phyloP scores from a whole-genome alignment of 129 eudicot genomes.

The Saposhnikovia divaricata region DNA sequence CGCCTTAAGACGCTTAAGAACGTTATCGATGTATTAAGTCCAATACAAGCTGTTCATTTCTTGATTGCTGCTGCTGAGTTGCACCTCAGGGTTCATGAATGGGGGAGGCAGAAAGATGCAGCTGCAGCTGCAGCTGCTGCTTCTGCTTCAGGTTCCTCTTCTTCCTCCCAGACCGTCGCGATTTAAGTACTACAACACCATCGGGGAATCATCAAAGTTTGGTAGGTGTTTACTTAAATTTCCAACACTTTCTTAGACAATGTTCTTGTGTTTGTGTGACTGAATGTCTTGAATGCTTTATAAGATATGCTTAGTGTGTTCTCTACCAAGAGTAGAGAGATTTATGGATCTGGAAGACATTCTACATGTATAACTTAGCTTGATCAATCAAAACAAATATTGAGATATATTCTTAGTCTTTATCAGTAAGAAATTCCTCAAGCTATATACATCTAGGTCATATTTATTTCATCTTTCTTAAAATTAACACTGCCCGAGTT shows the following conservation, averaged over 20 bases:
- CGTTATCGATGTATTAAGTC: constrained; percentile 21
- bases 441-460: no score
- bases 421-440: no score
- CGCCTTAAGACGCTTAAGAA: constrained; percentile 33
- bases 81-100: constrained; percentile 45
- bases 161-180: background rate
- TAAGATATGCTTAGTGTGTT: background rate
- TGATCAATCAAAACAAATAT: no score
- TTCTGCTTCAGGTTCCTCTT: background rate
- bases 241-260: background rate
- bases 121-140: background rate
- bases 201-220: background rate
- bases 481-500: no score
- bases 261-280: background rate
- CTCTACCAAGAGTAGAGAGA: background rate
- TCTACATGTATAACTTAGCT: no score
- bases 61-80: constrained; percentile 52
- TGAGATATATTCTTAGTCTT: no score
- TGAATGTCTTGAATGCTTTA: background rate
- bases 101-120: constrained; percentile 39
- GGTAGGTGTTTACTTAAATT: background rate
- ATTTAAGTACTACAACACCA: background rate
- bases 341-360: no score
- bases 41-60: constrained; percentile 40
- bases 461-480: no score